phyloP scores from a whole-genome alignment of 495 filamentous ascomycete species.

The Parathielavia appendiculata region DNA sequence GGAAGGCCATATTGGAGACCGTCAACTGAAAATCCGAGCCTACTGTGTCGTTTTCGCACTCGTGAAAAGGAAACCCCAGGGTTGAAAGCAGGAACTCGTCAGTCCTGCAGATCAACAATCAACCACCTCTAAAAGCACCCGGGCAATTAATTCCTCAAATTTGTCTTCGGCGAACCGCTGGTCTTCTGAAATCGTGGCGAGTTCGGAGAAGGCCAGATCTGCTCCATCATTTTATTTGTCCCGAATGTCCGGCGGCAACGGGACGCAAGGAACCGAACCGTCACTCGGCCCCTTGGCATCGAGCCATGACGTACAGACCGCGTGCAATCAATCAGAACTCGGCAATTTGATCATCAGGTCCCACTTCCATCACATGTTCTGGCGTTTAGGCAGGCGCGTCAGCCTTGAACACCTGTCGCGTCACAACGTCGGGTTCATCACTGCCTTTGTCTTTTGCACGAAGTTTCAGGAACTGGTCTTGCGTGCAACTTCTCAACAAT shows the following conservation, averaged over 20 bases:
- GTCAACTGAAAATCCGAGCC: not conserved
- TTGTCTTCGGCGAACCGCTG: too few relatives aligned
- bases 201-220: conserved; percentile 3
- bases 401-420: conserved; percentile 9
- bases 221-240: not conserved
- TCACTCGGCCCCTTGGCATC: conserved; percentile 13
- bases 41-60: not conserved
- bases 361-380: conserved; percentile 14
- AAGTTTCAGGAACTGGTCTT: not conserved
- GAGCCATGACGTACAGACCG: conserved; percentile 10
- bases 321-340: conserved; percentile 8
- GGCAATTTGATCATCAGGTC: not conserved
- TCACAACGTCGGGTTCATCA: not conserved
- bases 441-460: not conserved
- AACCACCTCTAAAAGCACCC: not conserved
- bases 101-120: not conserved
- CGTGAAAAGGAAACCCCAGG: not conserved
- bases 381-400: conserved; percentile 30
- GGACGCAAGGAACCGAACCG: not conserved
- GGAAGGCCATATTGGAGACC: conserved; percentile 43
- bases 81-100: not conserved
- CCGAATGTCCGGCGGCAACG: conserved; percentile 8
- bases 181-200: conserved; percentile 11
- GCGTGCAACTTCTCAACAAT: not conserved
- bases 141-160: not conserved